These are phyloP conservation scores for Cercophora newfieldiana DNA, from an alignment of 495 filamentous ascomycete species.

Conservation along the genomic window DNA sequence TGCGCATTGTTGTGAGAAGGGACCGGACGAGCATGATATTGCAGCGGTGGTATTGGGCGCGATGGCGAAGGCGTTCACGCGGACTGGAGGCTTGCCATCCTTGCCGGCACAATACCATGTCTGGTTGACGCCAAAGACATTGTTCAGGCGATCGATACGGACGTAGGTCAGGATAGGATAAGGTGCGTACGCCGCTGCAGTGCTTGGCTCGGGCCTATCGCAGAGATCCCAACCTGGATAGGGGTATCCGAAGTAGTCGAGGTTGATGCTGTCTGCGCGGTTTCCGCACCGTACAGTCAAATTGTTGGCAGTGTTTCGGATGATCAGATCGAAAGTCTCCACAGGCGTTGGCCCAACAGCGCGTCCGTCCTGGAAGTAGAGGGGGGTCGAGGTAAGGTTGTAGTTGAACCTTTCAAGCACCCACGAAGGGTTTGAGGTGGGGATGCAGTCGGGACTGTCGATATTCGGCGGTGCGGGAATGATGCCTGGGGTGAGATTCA, in stretches of 20 bases:
- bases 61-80: neutral
- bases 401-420: neutral
- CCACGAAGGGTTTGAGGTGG: neutral
- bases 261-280: neutral
- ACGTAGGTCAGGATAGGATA: conserved; percentile 8
- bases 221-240: neutral
- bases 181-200: neutral
- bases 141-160: neutral
- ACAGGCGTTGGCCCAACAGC: neutral
- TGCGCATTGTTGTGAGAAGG: neutral
- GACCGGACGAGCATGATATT: neutral
- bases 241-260: neutral
- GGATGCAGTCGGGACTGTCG: neutral
- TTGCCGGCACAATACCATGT: conserved; percentile 8
- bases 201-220: neutral
- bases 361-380: neutral
- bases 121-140: conserved; percentile 10
- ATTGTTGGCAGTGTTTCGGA: neutral
- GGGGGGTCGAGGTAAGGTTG: neutral
- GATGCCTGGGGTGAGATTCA: neutral
- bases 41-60: neutral
- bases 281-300: conserved; percentile 1
- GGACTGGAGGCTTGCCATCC: neutral
- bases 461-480: neutral
- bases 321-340: neutral